These are phyloP conservation scores for Mycena leptocephala DNA, from an alignment of 768 basidiomycete genomes.

Conservation along the genomic window DNA sequence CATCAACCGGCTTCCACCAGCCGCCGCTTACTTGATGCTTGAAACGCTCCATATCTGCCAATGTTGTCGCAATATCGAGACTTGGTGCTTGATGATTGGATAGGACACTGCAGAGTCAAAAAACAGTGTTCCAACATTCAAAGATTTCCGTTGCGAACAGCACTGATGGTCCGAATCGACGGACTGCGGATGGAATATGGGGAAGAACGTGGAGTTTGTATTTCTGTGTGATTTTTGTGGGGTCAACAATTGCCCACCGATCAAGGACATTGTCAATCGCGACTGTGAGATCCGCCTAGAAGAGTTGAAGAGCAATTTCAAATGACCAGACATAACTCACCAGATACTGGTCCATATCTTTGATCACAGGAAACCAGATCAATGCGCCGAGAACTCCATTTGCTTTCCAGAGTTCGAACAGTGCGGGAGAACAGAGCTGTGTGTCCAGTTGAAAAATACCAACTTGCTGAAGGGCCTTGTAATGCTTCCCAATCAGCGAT, in stretches of 20 bases:
- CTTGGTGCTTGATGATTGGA: too few species aligned
- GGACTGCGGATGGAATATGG: background rate
- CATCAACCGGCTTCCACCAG: background rate
- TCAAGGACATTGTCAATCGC: background rate
- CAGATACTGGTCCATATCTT: background rate
- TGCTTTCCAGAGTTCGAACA: constrained; percentile 1
- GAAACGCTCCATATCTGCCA: too few species aligned
- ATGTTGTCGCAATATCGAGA: too few species aligned
- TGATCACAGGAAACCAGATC: background rate
- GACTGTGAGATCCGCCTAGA: background rate
- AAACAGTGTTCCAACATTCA: background rate
- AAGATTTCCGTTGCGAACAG: background rate
- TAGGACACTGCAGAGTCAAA: background rate
- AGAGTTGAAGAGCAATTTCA: background rate
- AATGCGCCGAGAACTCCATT: too few species aligned
- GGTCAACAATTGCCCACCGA: too few species aligned
- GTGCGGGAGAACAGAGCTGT: background rate
- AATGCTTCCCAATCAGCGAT: background rate
- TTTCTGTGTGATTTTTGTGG: too few species aligned
- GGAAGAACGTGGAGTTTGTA: background rate
- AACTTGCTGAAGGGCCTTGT: background rate
- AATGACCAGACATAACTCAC: background rate
- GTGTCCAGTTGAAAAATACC: background rate
- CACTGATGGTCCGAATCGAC: background rate
- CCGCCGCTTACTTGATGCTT: too few species aligned